Base-by-base conservation (phyloP, 208 protist species). In the Trypanosoma grayi region DNA sequence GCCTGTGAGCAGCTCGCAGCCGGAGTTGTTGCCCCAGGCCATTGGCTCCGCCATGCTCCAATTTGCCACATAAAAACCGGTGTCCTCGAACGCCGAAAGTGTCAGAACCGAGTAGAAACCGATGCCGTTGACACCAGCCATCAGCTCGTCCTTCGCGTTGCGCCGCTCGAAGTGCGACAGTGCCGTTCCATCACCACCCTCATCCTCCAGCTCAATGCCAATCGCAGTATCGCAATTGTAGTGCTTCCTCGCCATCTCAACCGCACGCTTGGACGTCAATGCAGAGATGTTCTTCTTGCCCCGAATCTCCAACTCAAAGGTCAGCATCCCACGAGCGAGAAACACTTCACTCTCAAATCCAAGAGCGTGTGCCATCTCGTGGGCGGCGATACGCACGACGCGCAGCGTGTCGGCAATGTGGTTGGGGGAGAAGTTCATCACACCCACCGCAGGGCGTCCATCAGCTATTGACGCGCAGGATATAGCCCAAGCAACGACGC, bases 281-380 rank as follows among this genome's bases (percentile, higher is more conserved):
- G 59, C 20, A 22, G 6, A n/a, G n/a, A 51, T 18, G 0, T 43
- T 43, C 8, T 55, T 68, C 8, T 33, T 24, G 25, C 45, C 20
- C 16, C 45, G 0, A 24, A 3, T 6, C 13, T 5, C 16, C 25
- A 62, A 25, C 9, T 27, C 47, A 18, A 16, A n/a, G 10, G 31
- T 44, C 43, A 66, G 1, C 16, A 83, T 71, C 13, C 33, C 40
- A 11, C 22, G 18, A 28, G 39, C 46, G 5, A 24, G 13, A 31
- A 78, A 62, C 16, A 6, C 27, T 13, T 37, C 20, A 9, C 22
- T 22, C 27, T 25, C 51, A 44, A 78, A 78, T 6, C 93, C 93
- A 40, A 97, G 62, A 31, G 81, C 78, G 74, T 97, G 93, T 6
- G 87, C 64, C 0, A 95, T 66, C 72, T 95, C 90, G 55, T 97